Base-by-base conservation (phyloP, 169 alveolate genomes). In the Plasmodium ovale region DNA sequence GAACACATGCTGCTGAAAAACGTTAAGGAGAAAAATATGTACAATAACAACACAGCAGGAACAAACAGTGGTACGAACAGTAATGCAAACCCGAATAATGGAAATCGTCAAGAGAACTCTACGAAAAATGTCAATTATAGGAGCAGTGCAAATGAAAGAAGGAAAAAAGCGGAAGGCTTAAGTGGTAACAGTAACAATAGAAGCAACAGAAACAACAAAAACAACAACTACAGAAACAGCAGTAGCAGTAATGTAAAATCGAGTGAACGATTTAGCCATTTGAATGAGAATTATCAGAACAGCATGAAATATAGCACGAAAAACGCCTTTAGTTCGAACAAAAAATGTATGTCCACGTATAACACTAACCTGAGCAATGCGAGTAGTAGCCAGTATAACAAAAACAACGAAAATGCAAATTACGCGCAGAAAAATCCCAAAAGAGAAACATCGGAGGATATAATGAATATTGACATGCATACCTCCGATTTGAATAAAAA, bases 391-490 rank as follows among this genome's bases (percentile, higher is more conserved):
- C 42, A 53, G 25, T 42, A 16, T 72, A 64, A 31, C 14, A 79
- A 31, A 2, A 70, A 69, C 12, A 56, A 25, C 31, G 79, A 67
- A 5, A 64, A 49, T 65, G 42, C 7, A 4, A 51, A 1, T n/a
- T 42, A 58, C 19, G 16, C n/a, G 51, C 70, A 62, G 23, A 59
- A 65, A 25, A 65, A 51, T 59, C 49, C 51, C 42, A 79, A 79
- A 69, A 65, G 89, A 23, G 82, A 65, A 79, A 27, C 51, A 25
- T 64, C 74, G 21, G 89, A 79, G 12, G 59, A 65, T 65, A 23
- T 62, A 9, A 21, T 54, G 47, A 79, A 67, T 27, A 74, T 35
- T 60, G 44, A 59, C 44, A 25, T 33, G n/a, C 25, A 54, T 14
- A 44, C 14, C 31, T 2, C 16, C 9, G 89, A 79, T n/a, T 16